Evolutionary conservation across 2,329 filamentous ascomycete species (phyloP).

Genomic region (Curvularia lunata): DNA sequence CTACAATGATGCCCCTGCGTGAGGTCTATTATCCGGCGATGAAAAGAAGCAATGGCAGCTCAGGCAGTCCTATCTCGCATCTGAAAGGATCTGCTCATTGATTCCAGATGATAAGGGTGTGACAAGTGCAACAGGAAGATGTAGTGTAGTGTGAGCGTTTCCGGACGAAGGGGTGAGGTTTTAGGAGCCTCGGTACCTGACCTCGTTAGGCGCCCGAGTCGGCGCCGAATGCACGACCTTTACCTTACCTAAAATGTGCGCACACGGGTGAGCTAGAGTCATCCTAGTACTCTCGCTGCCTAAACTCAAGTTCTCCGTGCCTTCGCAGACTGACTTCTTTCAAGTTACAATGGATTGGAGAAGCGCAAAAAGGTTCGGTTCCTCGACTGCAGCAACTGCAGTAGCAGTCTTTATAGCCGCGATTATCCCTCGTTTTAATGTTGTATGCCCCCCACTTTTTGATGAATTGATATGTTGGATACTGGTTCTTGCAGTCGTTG

Average conservation of each 20-base stretch:
- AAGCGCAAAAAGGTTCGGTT: not conserved
- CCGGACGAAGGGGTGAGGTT: not conserved
- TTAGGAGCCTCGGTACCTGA: not conserved
- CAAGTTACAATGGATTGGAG: slow-evolving; percentile 1
- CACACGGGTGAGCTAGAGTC: not conserved
- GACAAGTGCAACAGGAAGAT: not conserved
- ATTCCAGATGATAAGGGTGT: not conserved
- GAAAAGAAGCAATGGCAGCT: not conserved
- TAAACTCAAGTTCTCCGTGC: not conserved
- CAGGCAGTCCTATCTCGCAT: not conserved
- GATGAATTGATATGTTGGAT: slow-evolving; percentile 1
- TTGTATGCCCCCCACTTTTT: not conserved
- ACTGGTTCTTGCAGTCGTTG: not conserved
- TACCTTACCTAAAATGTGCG: not conserved
- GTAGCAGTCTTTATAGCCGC: slow-evolving; percentile 37
- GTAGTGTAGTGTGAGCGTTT: not conserved
- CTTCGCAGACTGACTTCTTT: not conserved
- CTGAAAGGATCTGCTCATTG: not conserved
- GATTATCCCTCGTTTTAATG: not conserved
- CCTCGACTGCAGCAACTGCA: slow-evolving; percentile 19
- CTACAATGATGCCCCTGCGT: not conserved
- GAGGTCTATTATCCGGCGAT: not conserved
- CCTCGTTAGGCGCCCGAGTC: not conserved
- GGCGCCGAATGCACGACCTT: not conserved
- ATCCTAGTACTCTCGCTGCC: not conserved